Percentiles rank a stretch among this genome's conserved stretches.
Conservation (phyloP, 345 rosid species). For the Eucalyptus grandis region DNA sequence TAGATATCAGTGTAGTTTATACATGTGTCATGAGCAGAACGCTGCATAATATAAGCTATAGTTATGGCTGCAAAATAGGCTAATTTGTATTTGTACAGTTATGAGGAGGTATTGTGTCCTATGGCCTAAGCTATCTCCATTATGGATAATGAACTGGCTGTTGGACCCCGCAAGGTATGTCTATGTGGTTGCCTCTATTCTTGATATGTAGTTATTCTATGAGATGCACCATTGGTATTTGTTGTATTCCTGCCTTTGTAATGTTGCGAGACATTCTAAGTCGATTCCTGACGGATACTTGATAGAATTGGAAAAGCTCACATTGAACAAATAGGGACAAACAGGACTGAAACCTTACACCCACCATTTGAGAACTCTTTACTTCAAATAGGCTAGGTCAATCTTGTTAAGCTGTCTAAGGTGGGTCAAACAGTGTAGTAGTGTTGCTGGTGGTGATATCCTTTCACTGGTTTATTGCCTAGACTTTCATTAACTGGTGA, state of each 20-base stretch:
- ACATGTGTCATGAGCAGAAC: neutral
- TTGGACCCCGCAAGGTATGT: slow-evolving; percentile 53
- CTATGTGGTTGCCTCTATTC: neutral
- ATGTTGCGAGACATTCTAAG: neutral
- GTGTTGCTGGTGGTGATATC: neutral
- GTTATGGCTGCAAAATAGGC: neutral
- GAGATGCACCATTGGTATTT: neutral
- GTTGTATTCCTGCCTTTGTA: neutral
- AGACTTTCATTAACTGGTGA: neutral
- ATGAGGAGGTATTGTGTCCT: slow-evolving; percentile 63
- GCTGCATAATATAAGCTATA: neutral
- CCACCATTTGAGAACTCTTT: neutral
- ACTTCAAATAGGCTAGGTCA: neutral
- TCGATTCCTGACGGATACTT: neutral
- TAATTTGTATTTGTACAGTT: slow-evolving; percentile 17
- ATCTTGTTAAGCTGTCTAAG: neutral
- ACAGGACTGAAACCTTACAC: neutral
- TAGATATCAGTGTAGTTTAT: neutral
- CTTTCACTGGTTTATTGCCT: neutral
- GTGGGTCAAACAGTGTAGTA: neutral
- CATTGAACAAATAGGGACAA: neutral
- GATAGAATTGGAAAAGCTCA: neutral
- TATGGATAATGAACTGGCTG: slow-evolving; percentile 54
- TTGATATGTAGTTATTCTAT: neutral
- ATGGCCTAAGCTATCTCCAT: slow-evolving; percentile 45